These are phyloP conservation scores for Cryptococcus sp. DNA, from an alignment of 1,284 basidiomycete genomes.

Conservation along the genomic window DNA sequence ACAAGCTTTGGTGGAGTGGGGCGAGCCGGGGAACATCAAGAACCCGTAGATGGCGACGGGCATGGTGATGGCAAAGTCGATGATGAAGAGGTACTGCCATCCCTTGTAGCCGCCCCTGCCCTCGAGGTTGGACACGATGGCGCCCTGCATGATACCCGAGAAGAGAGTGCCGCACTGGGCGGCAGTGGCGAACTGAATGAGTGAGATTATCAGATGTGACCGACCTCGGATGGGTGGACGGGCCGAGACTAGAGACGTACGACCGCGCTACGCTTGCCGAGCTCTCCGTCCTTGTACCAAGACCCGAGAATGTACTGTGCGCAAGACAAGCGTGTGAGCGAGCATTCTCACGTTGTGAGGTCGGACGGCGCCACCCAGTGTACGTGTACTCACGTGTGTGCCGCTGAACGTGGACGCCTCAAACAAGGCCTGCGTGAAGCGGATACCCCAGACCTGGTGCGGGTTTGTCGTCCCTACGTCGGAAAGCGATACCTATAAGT, in stretches of 20 bases:
- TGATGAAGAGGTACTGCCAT: constrained; percentile 43
- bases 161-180: constrained; percentile 42
- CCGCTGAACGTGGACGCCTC: constrained; percentile 38
- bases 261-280: constrained; percentile 42
- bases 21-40: constrained; percentile 43
- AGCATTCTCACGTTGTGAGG: background rate
- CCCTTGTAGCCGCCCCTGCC: constrained; percentile 28
- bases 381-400: constrained; percentile 18
- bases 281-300: constrained; percentile 44
- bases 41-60: constrained; percentile 43
- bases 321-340: background rate
- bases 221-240: no score
- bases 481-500: background rate
- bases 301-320: constrained; percentile 42
- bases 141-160: constrained; percentile 44
- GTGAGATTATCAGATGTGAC: background rate
- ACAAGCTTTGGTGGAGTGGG: constrained; percentile 37
- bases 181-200: constrained; percentile 30
- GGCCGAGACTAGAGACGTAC: constrained; percentile 3
- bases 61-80: constrained; percentile 37
- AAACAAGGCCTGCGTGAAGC: constrained; percentile 36
- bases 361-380: no score
- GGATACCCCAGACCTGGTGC: constrained; percentile 36
- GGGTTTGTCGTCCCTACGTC: constrained; percentile 25
- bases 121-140: constrained; percentile 33